Conservation (phyloP, 2,329 filamentous ascomycete genomes). For the Trichoderma pleuroti region DNA sequence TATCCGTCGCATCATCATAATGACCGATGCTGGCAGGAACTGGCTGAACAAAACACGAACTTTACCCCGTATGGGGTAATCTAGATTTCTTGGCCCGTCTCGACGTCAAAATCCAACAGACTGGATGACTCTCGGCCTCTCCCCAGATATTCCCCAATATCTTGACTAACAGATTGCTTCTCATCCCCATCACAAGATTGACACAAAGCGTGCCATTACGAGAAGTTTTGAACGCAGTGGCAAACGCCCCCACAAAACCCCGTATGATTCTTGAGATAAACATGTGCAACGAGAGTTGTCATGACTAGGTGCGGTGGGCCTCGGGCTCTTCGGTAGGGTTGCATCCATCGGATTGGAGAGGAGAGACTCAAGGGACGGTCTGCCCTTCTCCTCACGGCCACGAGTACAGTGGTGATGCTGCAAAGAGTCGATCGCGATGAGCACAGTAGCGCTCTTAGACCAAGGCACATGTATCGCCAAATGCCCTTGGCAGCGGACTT, state of each 20-base stretch:
- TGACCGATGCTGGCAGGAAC: background rate
- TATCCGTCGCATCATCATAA: background rate
- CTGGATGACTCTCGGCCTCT: background rate
- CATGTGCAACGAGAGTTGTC: background rate
- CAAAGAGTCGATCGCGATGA: slow-evolving; percentile 6
- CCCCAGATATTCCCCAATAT: slow-evolving; percentile 18
- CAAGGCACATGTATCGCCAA: background rate
- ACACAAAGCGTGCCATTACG: background rate
- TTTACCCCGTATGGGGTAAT: slow-evolving; percentile 15
- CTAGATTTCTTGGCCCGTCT: background rate
- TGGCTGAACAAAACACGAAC: background rate
- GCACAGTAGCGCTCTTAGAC: background rate
- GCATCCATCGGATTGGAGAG: background rate
- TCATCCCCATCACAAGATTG: background rate
- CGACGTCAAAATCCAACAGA: background rate
- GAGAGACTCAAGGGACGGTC: background rate
- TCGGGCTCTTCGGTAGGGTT: background rate
- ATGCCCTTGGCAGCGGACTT: slow-evolving; percentile 4
- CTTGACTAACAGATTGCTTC: slow-evolving; percentile 18
- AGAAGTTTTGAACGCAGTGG: slow-evolving; percentile 1
- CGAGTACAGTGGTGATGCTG: background rate
- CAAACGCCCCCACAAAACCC: slow-evolving; percentile 4
- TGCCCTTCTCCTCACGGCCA: background rate
- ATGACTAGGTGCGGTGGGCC: background rate
- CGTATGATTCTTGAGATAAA: slow-evolving; percentile 6